A percentile compares a stretch with the other conserved stretches of the same genome.
Conservation (phyloP, 2,329 filamentous ascomycete genomes). For the Curvularia eragrostidis region DNA sequence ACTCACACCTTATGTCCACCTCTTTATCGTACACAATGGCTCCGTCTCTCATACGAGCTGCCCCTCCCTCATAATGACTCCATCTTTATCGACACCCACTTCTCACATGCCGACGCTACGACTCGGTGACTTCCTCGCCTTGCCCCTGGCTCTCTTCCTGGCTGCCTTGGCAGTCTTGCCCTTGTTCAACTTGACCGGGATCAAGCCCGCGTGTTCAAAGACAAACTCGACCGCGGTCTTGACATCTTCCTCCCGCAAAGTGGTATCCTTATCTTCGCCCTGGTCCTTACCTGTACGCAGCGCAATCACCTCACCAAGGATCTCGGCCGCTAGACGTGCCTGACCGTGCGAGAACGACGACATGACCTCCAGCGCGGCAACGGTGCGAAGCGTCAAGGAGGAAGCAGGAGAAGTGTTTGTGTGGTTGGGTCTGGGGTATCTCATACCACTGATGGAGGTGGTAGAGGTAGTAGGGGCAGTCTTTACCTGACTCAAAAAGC, state of each 20-base stretch:
- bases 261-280: neutral
- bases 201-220: constrained; percentile 17
- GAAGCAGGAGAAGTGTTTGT: neutral
- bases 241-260: constrained; percentile 11
- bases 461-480: neutral
- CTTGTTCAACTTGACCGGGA: constrained; percentile 16
- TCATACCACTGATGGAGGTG: constrained; percentile 1
- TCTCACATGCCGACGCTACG: neutral
- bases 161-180: constrained; percentile 16
- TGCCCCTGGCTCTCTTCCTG: constrained; percentile 14
- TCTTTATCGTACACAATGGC: no score
- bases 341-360: constrained; percentile 20
- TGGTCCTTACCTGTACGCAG: constrained; percentile 10
- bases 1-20: neutral
- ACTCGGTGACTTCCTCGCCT: constrained; percentile 9
- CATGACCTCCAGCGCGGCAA: constrained; percentile 2
- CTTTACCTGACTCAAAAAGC: constrained; percentile 7
- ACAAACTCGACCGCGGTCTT: constrained; percentile 14
- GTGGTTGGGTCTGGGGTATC: no score
- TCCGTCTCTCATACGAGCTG: no score
- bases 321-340: constrained; percentile 4
- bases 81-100: neutral
- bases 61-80: neutral
- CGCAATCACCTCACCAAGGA: constrained; percentile 12
- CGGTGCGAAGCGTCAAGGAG: neutral